These are phyloP conservation scores for Pterulicium gracile DNA, from an alignment of 1,284 basidiomycete species.

Conservation along the genomic window DNA sequence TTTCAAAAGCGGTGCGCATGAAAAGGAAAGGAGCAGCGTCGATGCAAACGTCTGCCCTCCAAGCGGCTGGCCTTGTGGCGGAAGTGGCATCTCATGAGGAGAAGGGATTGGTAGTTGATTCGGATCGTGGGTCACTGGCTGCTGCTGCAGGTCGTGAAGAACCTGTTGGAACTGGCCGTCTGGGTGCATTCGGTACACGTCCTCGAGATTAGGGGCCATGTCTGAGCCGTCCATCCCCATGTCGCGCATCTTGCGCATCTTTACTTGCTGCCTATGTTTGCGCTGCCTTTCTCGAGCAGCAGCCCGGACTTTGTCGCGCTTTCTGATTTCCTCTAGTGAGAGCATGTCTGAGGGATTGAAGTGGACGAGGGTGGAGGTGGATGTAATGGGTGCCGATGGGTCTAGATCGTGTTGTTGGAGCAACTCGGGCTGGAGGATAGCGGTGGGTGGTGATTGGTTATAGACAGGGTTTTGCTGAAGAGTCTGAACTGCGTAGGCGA, in stretches of 20 bases:
- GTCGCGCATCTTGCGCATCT: constrained; percentile 66
- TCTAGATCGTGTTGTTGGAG: constrained; percentile 9
- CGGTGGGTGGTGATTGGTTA: constrained; percentile 6
- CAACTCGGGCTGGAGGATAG: constrained; percentile 13
- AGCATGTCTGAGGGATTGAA: constrained; percentile 27
- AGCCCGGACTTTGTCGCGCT: constrained; percentile 56
- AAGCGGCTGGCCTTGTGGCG: constrained; percentile 16
- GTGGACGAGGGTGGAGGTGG: constrained; percentile 16
- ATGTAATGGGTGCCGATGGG: constrained; percentile 13
- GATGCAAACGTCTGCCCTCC: constrained; percentile 67
- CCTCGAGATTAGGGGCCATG: constrained; percentile 39
- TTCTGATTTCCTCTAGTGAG: constrained; percentile 49
- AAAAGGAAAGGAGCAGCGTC: constrained; percentile 58
- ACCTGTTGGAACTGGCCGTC: constrained; percentile 50
- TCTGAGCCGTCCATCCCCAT: constrained; percentile 67
- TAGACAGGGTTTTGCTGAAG: constrained; percentile 15
- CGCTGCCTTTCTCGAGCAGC: constrained; percentile 68
- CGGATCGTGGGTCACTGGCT: constrained; percentile 14
- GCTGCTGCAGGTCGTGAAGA: constrained; percentile 36
- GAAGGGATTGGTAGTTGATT: constrained; percentile 14
- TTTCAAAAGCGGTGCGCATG: constrained; percentile 60
- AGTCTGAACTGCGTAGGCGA: constrained; percentile 13
- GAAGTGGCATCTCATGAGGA: constrained; percentile 18
- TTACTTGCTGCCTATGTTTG: constrained; percentile 66
- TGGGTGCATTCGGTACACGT: constrained; percentile 45